These are phyloP conservation scores for Trapa incisa DNA, from an alignment of 345 rosid species.

Conservation along the genomic window DNA sequence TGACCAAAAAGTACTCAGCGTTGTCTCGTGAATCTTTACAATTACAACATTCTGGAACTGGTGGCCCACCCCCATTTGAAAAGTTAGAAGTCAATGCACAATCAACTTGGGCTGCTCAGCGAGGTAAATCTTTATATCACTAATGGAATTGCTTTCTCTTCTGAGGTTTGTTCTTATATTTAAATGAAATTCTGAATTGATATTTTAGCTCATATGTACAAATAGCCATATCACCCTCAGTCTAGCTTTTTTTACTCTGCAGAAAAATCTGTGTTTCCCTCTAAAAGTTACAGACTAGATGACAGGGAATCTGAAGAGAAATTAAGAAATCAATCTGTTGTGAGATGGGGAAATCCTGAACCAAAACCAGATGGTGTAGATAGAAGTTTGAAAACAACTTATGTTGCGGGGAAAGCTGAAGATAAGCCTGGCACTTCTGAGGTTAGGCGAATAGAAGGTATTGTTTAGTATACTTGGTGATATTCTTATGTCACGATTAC, in stretches of 20 bases:
- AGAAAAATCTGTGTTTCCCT: conserved; percentile 29
- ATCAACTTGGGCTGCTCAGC: conserved; percentile 20
- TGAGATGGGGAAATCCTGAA: conserved; percentile 7
- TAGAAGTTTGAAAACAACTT: conserved; percentile 16
- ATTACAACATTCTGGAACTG: conserved; percentile 33
- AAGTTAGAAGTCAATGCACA: conserved; percentile 50
- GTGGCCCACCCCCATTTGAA: conserved; percentile 79
- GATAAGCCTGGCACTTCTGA: conserved; percentile 50
- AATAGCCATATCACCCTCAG: background rate
- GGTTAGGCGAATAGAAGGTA: conserved; percentile 69
- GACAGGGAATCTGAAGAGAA: background rate
- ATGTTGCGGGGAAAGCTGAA: conserved; percentile 24
- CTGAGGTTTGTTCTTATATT: background rate
- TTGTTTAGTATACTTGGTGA: background rate
- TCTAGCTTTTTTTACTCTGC: conserved; percentile 12
- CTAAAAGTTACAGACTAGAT: conserved; percentile 10
- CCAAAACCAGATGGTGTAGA: conserved; percentile 15
- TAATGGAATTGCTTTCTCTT: conserved; percentile 6
- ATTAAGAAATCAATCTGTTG: conserved; percentile 5
- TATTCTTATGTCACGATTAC: background rate
- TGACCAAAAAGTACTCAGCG: conserved; percentile 59
- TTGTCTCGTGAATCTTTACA: conserved; percentile 41
- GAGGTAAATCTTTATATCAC: conserved; percentile 18
- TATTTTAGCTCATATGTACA: background rate
- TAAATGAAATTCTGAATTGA: background rate